These are phyloP conservation scores for Panaeolus cyanescens DNA, from an alignment of 768 basidiomycete genomes.

Conservation along the genomic window DNA sequence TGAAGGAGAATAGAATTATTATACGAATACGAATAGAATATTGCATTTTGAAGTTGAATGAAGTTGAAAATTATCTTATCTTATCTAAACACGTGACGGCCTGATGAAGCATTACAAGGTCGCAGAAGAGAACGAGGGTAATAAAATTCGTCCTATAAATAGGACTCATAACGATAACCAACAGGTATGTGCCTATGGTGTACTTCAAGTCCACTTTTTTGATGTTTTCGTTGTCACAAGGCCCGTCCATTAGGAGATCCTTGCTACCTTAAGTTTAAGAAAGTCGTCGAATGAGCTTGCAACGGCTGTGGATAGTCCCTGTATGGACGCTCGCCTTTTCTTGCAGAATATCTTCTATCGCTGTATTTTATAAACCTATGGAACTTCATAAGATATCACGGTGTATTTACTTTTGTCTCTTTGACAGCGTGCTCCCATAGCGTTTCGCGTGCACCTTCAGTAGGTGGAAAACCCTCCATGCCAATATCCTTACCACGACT, in stretches of 20 bases:
- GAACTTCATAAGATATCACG: neutral
- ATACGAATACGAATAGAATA: too few species aligned
- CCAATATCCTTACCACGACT: conserved; percentile 23
- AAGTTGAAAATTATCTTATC: conserved; percentile 37
- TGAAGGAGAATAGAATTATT: too few species aligned
- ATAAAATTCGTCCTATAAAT: conserved; percentile 22
- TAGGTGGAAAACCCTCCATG: conserved; percentile 15
- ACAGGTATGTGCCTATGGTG: conserved; percentile 10
- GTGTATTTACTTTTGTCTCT: conserved; percentile 1
- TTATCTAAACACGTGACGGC: conserved; percentile 31
- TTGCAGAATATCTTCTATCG: too few species aligned
- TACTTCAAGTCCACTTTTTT: neutral
- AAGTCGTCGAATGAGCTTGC: conserved; percentile 27
- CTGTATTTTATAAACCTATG: neutral
- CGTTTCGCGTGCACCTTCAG: conserved; percentile 11
- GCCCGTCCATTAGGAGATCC: conserved; percentile 27
- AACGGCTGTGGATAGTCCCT: too few species aligned
- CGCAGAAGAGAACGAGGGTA: conserved; percentile 29
- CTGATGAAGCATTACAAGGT: conserved; percentile 33
- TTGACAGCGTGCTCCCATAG: conserved; percentile 21
- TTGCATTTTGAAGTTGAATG: conserved; percentile 32
- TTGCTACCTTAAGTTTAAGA: conserved; percentile 28
- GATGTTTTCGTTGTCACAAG: conserved; percentile 14
- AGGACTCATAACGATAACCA: conserved; percentile 34
- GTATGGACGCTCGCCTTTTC: too few species aligned